Base-by-base conservation (phyloP, 345 rosid genomes). In the Pistacia vera region DNA sequence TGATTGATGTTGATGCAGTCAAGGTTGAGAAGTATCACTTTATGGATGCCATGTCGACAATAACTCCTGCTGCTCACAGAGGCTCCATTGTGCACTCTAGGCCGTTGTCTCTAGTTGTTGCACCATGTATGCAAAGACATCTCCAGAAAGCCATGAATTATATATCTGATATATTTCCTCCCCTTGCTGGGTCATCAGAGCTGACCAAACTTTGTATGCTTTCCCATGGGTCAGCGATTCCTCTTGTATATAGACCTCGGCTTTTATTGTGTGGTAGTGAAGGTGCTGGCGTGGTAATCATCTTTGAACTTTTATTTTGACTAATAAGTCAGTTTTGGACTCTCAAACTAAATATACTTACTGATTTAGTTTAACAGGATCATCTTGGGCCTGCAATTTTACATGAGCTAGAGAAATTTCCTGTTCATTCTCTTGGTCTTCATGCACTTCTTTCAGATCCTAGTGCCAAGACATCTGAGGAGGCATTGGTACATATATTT, bases 361-460 rank as follows among this genome's bases (percentile, higher is more conserved):
- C 97, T 89, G 88, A 88, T 85, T 81, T 87, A 89, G 88, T 85
- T 81, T 84, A 82, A 81, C 97, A 96, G 98, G 99, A 96, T 92
- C 99, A 96, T 85, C 91, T 96, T 73, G 99, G 99, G 83, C 99
- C 99, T 81, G 97, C 99, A 58, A 82, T 96, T 81, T 82, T 96
- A 70, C 99, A 96, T 81, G 97, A 96, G 82, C 86, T 96, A 83
- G 99, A 96, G 90, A 96, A 92, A 62, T 92, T 92, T 84, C 99
- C 99, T 25, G 94, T 96, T 76, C 98, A 92, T 80, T 94, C 98
- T 62, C 90, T 96, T 75, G 99, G 99, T 63, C 99, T 96, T 86
- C 89, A 98, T 12, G 90, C 99, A 78, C 97, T 96, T 76, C 97
- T 96, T 77, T 96, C 97, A 18, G 99, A 96, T 89, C 99, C 98